Conservation (phyloP, 768 basidiomycete species). For the Sutorius australiensis region DNA sequence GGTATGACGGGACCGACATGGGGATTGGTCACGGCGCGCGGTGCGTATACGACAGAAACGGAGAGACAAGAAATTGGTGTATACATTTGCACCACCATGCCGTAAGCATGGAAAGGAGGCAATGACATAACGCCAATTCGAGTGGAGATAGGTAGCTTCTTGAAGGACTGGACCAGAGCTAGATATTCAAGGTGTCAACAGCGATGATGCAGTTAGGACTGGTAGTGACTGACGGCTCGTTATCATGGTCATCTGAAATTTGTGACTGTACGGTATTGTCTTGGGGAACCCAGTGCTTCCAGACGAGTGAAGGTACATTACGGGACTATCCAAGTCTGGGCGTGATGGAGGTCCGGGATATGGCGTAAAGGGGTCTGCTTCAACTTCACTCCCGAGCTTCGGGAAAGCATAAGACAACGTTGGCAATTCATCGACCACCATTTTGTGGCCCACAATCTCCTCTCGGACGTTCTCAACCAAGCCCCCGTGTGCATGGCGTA, state of each 20-base stretch:
- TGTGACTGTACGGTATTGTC: conserved; percentile 33
- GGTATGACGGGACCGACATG: conserved; percentile 15
- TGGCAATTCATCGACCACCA: conserved; percentile 11
- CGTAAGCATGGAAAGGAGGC: conserved; percentile 40
- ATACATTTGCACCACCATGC: conserved; percentile 31
- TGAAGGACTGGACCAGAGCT: background rate
- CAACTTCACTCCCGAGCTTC: conserved; percentile 32
- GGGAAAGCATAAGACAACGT: conserved; percentile 34
- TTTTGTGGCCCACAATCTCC: background rate
- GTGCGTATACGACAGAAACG: conserved; percentile 33
- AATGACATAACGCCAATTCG: conserved; percentile 30
- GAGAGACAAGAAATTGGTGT: conserved; percentile 24
- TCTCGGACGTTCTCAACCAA: conserved; percentile 8
- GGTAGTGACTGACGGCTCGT: conserved; percentile 26
- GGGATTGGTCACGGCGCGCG: conserved; percentile 8
- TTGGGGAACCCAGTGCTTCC: conserved; percentile 47
- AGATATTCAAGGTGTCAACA: background rate
- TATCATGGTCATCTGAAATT: conserved; percentile 28
- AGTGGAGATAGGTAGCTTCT: conserved; percentile 1
- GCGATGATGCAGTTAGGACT: background rate
- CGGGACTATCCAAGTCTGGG: background rate
- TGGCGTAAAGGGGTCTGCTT: conserved; percentile 6
- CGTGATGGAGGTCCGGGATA: conserved; percentile 1
- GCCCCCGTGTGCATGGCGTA: conserved; percentile 6
- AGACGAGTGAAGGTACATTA: conserved; percentile 12